A percentile compares a stretch with the other conserved stretches of the same genome.
Conservation (phyloP, 2,329 filamentous ascomycete genomes). For the Fusarium napiforme region DNA sequence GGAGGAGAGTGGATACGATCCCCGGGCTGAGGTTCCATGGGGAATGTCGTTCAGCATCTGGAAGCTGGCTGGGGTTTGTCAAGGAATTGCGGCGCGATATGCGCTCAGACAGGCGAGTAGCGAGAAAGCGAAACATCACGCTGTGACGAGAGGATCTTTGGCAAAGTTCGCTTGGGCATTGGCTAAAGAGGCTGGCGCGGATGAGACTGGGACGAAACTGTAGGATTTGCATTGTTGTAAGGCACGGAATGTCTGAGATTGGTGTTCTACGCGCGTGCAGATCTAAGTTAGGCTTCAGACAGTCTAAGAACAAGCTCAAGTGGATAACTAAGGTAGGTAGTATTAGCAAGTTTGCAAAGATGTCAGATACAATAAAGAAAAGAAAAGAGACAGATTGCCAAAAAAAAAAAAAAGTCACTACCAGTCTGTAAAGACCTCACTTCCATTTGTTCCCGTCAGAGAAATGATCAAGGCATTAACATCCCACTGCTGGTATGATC, state of each 20-base stretch:
- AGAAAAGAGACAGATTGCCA: background rate
- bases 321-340: background rate
- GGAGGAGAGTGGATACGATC: slow-evolving; percentile 74
- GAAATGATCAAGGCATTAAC: background rate
- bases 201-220: slow-evolving; percentile 42
- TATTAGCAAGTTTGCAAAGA: background rate
- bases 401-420: background rate
- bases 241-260: background rate
- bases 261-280: background rate
- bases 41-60: slow-evolving; percentile 72
- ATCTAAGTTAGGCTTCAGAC: background rate
- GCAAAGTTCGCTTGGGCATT: slow-evolving; percentile 83
- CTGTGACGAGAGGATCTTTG: slow-evolving; percentile 73
- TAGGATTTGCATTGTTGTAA: slow-evolving; percentile 21
- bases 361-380: background rate
- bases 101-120: slow-evolving; percentile 91
- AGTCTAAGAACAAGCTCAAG: background rate
- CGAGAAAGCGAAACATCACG: slow-evolving; percentile 80
- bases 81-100: slow-evolving; percentile 92
- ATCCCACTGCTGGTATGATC: background rate
- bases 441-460: background rate
- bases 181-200: slow-evolving; percentile 60
- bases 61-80: slow-evolving; percentile 71
- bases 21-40: slow-evolving; percentile 68
- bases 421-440: background rate